phyloP scores from a whole-genome alignment of 164 flowering plant species.

The Macadamia tetraphylla region DNA sequence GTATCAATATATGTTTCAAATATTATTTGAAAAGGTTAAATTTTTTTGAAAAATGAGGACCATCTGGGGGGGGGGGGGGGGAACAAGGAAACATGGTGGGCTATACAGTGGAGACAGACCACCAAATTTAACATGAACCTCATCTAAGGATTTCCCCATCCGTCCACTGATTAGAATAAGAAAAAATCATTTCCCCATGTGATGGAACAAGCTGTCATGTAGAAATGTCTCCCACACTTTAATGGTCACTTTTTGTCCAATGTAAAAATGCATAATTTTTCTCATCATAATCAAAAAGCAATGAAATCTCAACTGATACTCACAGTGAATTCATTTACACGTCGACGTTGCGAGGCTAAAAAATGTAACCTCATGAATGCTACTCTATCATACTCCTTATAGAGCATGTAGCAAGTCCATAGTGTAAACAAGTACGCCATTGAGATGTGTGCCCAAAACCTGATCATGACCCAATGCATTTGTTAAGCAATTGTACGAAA shows the following conservation, averaged over 20 bases:
- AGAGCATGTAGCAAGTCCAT: conserved; percentile 82
- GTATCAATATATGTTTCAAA: too few relatives aligned
- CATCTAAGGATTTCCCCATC: too few relatives aligned
- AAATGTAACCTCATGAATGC: conserved; percentile 77
- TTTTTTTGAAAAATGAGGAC: too few relatives aligned
- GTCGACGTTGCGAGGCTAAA: conserved; percentile 73
- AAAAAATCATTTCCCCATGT: too few relatives aligned
- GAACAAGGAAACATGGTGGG: too few relatives aligned
- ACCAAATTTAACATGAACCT: too few relatives aligned
- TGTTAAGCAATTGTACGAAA: background rate
- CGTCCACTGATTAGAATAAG: too few relatives aligned
- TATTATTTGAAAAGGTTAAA: too few relatives aligned
- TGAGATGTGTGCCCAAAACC: conserved; percentile 72
- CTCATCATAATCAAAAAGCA: background rate
- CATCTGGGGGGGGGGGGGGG: too few relatives aligned
- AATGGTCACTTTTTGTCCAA: background rate
- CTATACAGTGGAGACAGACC: too few relatives aligned
- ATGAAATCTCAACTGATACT: conserved; percentile 19
- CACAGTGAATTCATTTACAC: conserved; percentile 88
- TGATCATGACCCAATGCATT: conserved; percentile 20
- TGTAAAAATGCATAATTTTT: background rate
- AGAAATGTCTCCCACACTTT: too few relatives aligned
- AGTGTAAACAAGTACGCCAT: conserved; percentile 77
- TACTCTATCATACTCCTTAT: conserved; percentile 70
- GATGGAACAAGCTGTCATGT: too few relatives aligned